Percentiles rank a stretch among this genome's conserved stretches.
These are phyloP conservation scores for Phytophthora aleatoria DNA, from an alignment of 352 stramenopile species.

Conservation along the genomic window DNA sequence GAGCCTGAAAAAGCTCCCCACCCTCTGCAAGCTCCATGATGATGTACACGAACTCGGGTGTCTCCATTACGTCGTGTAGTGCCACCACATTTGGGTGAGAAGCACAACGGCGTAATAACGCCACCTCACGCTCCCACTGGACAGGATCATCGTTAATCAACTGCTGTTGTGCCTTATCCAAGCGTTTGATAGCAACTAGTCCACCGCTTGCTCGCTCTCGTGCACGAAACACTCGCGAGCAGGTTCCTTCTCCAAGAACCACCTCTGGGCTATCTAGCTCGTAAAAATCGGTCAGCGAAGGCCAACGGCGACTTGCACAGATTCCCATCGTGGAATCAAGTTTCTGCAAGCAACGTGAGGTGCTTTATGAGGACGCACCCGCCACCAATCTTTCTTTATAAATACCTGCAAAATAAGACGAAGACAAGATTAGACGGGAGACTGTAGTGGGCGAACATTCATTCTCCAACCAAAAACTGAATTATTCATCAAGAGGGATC, in stretches of 20 bases:
- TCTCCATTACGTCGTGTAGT: constrained; percentile 58
- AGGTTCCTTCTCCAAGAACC: constrained; percentile 53
- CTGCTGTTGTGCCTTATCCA: constrained; percentile 44
- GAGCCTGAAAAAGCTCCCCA: constrained; percentile 72
- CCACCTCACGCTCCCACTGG: constrained; percentile 58
- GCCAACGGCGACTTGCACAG: constrained; percentile 44
- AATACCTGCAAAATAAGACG: too few species aligned
- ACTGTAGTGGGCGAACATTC: too few species aligned
- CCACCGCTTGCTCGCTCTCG: constrained; percentile 37
- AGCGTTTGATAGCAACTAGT: constrained; percentile 63
- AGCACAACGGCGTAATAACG: constrained; percentile 50
- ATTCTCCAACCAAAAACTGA: too few species aligned
- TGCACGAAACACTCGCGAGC: constrained; percentile 55
- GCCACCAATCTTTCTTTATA: too few species aligned
- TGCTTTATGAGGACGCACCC: too few species aligned
- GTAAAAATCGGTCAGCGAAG: constrained; percentile 42
- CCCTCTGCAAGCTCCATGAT: constrained; percentile 64
- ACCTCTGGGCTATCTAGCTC: constrained; percentile 47
- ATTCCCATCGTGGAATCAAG: constrained; percentile 36
- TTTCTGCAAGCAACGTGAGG: too few species aligned
- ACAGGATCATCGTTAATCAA: constrained; percentile 11
- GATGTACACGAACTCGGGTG: constrained; percentile 52
- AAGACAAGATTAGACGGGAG: too few species aligned
- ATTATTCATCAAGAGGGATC: too few species aligned
- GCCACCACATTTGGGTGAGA: constrained; percentile 64